phyloP scores from a whole-genome alignment of 139 green algal genomes.

The Parachlorella kessleri region DNA sequence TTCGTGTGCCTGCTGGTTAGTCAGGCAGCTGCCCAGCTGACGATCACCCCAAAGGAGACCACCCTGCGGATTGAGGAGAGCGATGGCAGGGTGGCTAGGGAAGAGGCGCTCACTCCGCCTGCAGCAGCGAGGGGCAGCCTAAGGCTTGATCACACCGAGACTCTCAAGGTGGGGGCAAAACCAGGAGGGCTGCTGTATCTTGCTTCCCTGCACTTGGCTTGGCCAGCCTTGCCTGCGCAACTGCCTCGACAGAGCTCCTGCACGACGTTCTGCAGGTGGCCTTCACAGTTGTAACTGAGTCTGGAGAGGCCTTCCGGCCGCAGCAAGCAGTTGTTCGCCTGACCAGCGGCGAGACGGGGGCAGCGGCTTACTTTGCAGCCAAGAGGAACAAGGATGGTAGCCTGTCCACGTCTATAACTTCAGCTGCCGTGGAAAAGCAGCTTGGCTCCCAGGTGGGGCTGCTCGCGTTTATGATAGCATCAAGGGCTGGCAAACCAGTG shows the following conservation, averaged over 20 bases:
- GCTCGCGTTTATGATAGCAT: not conserved
- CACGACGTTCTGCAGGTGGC: not conserved
- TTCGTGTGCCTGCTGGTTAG: too few relatives aligned
- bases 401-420: conserved; percentile 6
- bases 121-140: not conserved
- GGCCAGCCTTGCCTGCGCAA: not conserved
- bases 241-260: not conserved
- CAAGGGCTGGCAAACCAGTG: not conserved
- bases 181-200: not conserved
- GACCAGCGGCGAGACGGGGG: not conserved
- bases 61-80: not conserved
- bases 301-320: not conserved
- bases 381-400: conserved; percentile 26
- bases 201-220: not conserved
- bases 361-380: conserved; percentile 14
- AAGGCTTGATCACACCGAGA: conserved; percentile 17
- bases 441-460: not conserved
- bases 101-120: not conserved
- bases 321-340: conserved; percentile 19
- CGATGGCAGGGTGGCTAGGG: not conserved
- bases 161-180: conserved; percentile 7
- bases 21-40: too few relatives aligned
- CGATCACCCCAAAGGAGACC: not conserved
- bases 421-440: conserved; percentile 15
- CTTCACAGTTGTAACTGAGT: not conserved